Conservation (phyloP, 2,329 filamentous ascomycete genomes). For the Trichocomaceae sp. region DNA sequence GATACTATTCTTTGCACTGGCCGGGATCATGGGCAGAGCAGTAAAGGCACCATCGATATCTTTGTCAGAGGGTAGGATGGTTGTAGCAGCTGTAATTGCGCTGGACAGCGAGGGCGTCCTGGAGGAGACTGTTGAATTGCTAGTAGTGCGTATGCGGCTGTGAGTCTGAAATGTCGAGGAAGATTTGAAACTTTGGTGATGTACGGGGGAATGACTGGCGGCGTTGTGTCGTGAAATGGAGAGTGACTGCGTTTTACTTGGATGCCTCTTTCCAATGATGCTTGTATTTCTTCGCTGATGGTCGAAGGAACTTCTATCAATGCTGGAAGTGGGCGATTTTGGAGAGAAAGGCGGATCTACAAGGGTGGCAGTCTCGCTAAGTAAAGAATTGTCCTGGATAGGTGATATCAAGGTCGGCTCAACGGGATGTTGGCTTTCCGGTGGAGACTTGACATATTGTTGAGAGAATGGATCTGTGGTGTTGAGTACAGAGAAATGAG, state of each 20-base stretch:
- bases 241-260: conserved; percentile 4
- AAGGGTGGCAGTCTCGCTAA: neutral
- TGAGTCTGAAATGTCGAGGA: conserved; percentile 10
- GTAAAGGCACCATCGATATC: conserved; percentile 15
- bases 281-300: conserved; percentile 1
- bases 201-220: neutral
- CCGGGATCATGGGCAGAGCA: conserved; percentile 9
- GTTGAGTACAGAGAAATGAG: conserved; percentile 10
- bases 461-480: neutral
- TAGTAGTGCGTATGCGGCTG: conserved; percentile 10
- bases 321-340: neutral
- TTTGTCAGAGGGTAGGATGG: conserved; percentile 18
- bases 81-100: conserved; percentile 18
- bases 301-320: conserved; percentile 2
- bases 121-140: conserved; percentile 11
- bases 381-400: neutral
- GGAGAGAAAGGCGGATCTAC: neutral
- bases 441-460: neutral
- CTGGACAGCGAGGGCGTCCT: conserved; percentile 27
- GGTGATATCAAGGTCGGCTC: neutral
- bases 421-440: neutral
- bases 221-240: conserved; percentile 1
- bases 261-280: conserved; percentile 3
- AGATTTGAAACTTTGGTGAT: conserved; percentile 11
- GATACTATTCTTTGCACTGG: conserved; percentile 12